Percentiles rank a stretch among this genome's conserved stretches.
Evolutionary conservation across 352 stramenopile genomes (phyloP).

Genomic region (Pythium aphanidermatum): DNA sequence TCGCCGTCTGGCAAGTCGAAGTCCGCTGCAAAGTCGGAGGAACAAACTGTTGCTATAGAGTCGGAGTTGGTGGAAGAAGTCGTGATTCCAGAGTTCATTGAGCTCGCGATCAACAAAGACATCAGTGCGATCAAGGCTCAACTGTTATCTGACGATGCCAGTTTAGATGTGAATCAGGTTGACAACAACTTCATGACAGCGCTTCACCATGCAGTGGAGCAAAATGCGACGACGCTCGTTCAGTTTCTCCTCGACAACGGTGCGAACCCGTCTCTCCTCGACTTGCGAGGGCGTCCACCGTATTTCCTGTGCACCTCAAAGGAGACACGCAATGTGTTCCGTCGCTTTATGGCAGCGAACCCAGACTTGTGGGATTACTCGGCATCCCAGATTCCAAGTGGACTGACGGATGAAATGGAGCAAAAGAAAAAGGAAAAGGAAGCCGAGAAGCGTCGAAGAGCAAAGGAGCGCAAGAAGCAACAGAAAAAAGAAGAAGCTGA

Average conservation of each 20-base stretch:
- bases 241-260: constrained; percentile 73
- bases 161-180: constrained; percentile 40
- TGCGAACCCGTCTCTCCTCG: constrained; percentile 81
- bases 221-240: constrained; percentile 37
- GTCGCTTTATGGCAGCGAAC: constrained; percentile 76
- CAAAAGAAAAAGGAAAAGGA: constrained; percentile 83
- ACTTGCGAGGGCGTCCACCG: constrained; percentile 70
- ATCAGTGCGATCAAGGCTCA: constrained; percentile 5
- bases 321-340: constrained; percentile 89
- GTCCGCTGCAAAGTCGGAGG: constrained; percentile 8
- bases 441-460: constrained; percentile 83
- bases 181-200: constrained; percentile 72
- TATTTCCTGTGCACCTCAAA: constrained; percentile 90
- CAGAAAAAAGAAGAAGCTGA: constrained; percentile 71
- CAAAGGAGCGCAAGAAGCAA: constrained; percentile 90
- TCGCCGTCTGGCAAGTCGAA: constrained; percentile 25
- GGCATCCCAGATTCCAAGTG: constrained; percentile 62
- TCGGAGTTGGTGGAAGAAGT: constrained; percentile 15
- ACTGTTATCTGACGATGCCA: not conserved
- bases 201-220: constrained; percentile 60
- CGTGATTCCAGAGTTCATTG: constrained; percentile 28
- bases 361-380: constrained; percentile 80
- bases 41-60: constrained; percentile 2
- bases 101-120: constrained; percentile 24
- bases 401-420: constrained; percentile 74